These are phyloP conservation scores for Phoma sp. DNA, from an alignment of 2,329 filamentous ascomycete genomes.

Conservation along the genomic window DNA sequence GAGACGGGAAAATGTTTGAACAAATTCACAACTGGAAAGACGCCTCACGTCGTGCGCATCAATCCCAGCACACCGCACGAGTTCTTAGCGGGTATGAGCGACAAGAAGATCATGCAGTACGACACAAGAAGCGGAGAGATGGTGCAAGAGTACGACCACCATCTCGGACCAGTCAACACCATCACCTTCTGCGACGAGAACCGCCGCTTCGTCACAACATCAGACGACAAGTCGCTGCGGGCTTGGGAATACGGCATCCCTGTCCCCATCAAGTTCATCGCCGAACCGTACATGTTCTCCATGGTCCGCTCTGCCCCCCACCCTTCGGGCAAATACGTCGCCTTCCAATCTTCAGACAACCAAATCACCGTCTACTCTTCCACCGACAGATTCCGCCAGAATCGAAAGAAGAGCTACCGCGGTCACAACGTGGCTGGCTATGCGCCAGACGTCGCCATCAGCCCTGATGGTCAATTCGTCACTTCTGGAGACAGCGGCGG, in stretches of 20 bases:
- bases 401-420: constrained; percentile 94
- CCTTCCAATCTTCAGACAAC: constrained; percentile 93
- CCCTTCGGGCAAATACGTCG: constrained; percentile 90
- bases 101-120: constrained; percentile 99
- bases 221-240: constrained; percentile 92
- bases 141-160: constrained; percentile 97
- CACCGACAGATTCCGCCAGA: constrained; percentile 95
- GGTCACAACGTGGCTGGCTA: constrained; percentile 97
- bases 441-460: constrained; percentile 86
- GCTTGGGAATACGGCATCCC: constrained; percentile 99
- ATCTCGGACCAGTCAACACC: constrained; percentile 96
- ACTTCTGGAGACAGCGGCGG: constrained; percentile 86
- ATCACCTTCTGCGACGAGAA: constrained; percentile 95
- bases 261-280: constrained; percentile 97
- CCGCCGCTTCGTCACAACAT: constrained; percentile 95
- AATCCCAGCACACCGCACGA: constrained; percentile 86
- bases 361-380: constrained; percentile 95
- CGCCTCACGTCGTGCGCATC: constrained; percentile 92
- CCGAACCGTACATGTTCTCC: constrained; percentile 96
- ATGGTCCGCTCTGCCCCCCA: constrained; percentile 86
- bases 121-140: constrained; percentile 83
- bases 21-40: constrained; percentile 92
- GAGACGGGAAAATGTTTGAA: constrained; percentile 89
- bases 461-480: constrained; percentile 90
- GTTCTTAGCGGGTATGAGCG: constrained; percentile 95